Percentiles rank a stretch among this genome's conserved stretches.
Conservation (phyloP, 371 early-diverging fungal genomes). For the Saksenaea vasiformis region DNA sequence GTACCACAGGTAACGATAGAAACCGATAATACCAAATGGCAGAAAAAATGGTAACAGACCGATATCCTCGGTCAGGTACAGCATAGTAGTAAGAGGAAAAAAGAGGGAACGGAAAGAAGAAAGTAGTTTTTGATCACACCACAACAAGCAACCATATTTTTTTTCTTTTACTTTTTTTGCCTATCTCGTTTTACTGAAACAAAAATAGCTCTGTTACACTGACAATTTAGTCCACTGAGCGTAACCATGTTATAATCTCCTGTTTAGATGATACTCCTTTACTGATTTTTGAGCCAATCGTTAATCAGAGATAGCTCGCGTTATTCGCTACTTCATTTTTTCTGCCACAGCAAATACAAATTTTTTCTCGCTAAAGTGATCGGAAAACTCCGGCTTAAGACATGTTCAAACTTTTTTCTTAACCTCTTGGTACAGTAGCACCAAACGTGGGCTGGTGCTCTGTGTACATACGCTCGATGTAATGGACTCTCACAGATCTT, state of each 20-base stretch:
- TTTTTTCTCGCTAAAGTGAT: no score
- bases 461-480: no score
- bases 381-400: no score
- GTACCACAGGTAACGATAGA: slow-evolving; percentile 74
- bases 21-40: slow-evolving; percentile 70
- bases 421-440: no score
- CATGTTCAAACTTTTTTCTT: no score
- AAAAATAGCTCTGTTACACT: slow-evolving; percentile 2
- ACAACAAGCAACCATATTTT: slow-evolving; percentile 1
- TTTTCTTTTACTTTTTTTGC: not conserved
- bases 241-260: not conserved
- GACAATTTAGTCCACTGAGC: not conserved
- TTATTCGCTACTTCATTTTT: no score
- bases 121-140: not conserved
- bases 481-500: no score
- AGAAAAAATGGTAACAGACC: slow-evolving; percentile 64
- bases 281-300: not conserved
- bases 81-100: slow-evolving; percentile 35
- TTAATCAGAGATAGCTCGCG: no score
- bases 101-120: not conserved
- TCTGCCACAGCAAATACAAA: no score
- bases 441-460: no score
- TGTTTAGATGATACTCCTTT: not conserved
- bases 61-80: slow-evolving; percentile 65
- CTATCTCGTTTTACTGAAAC: not conserved